Conservation (phyloP, 371 early-diverging fungal species). For the Mucor circinelloides region DNA sequence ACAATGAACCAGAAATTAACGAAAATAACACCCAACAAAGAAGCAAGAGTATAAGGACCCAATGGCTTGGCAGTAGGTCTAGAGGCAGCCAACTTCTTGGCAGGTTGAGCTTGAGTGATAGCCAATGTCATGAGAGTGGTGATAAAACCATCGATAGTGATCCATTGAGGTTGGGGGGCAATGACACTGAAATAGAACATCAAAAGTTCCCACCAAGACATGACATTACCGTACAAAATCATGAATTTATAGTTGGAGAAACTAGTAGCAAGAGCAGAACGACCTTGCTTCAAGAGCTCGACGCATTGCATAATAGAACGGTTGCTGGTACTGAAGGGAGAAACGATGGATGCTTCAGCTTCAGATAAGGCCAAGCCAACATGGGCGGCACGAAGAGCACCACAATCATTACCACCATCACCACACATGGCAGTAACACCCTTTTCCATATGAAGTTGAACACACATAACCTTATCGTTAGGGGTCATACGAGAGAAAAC, state of each 20-base stretch:
- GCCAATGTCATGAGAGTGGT: slow-evolving; percentile 71
- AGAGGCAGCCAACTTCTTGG: slow-evolving; percentile 52
- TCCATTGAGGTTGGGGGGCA: slow-evolving; percentile 72
- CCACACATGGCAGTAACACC: slow-evolving; percentile 90
- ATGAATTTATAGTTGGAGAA: slow-evolving; percentile 81
- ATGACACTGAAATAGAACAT: slow-evolving; percentile 73
- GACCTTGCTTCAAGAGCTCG: slow-evolving; percentile 71
- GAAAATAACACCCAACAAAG: slow-evolving; percentile 68
- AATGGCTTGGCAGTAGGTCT: slow-evolving; percentile 82
- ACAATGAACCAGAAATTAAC: slow-evolving; percentile 67
- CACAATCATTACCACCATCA: slow-evolving; percentile 96
- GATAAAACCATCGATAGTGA: slow-evolving; percentile 54
- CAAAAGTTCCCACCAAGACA: slow-evolving; percentile 69
- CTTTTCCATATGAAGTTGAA: slow-evolving; percentile 74
- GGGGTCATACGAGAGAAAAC: slow-evolving; percentile 86
- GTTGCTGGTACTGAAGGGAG: slow-evolving; percentile 75
- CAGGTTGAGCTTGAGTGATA: slow-evolving; percentile 69
- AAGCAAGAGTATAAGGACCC: slow-evolving; percentile 71
- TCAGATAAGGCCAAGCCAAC: slow-evolving; percentile 88
- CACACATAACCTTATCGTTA: slow-evolving; percentile 70
- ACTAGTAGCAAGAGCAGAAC: slow-evolving; percentile 75
- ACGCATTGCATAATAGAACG: slow-evolving; percentile 73
- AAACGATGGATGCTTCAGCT: slow-evolving; percentile 79
- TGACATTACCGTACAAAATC: slow-evolving; percentile 77
- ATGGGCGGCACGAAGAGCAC: slow-evolving; percentile 89